Conservation (phyloP, 331 rosid species). For the Erythrophleum ivorense region DNA sequence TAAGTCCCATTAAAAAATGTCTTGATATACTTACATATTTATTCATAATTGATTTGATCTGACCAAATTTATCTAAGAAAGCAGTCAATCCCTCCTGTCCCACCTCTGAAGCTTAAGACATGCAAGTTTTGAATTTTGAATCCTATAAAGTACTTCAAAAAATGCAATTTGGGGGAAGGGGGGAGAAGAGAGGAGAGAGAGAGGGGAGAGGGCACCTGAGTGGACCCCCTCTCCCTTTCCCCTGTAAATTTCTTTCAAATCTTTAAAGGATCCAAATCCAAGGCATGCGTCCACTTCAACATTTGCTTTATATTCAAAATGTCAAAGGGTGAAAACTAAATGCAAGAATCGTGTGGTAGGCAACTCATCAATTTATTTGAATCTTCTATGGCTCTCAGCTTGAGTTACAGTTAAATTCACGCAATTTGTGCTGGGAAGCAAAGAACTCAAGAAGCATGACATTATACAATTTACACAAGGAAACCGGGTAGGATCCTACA, state of each 20-base stretch:
- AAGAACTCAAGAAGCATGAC: slow-evolving; percentile 44
- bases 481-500: slow-evolving; percentile 55
- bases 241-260: too few relatives aligned
- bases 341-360: slow-evolving; percentile 28
- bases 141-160: too few relatives aligned
- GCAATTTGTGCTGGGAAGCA: slow-evolving; percentile 45
- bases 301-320: slow-evolving; percentile 9
- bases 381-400: slow-evolving; percentile 48
- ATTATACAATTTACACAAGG: slow-evolving; percentile 56
- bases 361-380: slow-evolving; percentile 51
- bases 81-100: too few relatives aligned
- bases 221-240: too few relatives aligned
- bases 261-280: too few relatives aligned
- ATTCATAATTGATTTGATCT: background rate
- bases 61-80: background rate
- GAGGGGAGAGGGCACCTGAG: too few relatives aligned
- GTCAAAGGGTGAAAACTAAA: background rate
- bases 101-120: too few relatives aligned
- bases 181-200: too few relatives aligned
- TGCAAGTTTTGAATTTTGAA: too few relatives aligned
- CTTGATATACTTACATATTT: too few relatives aligned
- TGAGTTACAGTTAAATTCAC: slow-evolving; percentile 49
- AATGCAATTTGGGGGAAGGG: too few relatives aligned
- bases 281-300: background rate
- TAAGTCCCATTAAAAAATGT: background rate